Evolutionary conservation across 1,284 basidiomycete genomes (phyloP), one percentile per base, ranked within the genome.

Genomic region (Rhizoctonia solani): DNA sequence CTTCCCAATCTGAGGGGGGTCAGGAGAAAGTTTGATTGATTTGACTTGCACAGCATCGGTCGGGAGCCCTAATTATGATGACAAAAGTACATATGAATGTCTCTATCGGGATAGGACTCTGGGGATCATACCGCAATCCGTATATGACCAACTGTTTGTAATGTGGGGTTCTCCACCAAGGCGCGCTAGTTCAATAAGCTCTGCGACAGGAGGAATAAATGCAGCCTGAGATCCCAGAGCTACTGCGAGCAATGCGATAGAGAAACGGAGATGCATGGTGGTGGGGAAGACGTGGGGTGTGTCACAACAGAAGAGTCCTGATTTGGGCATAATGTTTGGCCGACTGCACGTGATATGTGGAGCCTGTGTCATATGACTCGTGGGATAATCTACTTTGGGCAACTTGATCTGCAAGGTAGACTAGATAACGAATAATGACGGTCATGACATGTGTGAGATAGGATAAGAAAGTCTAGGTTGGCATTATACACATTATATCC

Each of bases 1-100:
- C 75, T 81, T 74, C 44, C 81, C 81, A 1, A 80, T 79, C 14
- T 75, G 73, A 30, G 81, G 81, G 32, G 81, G 81, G 70, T 83
- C 81, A 23, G 81, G 81, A 8, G 72, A 74, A 66, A 82, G 76
- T 29, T 72, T 72, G 72, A 82, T 76, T 13, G 73, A 75, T 59
- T 80, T 77, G 72, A 83, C 32, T 30, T 69, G 56, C 70, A 75
- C 25, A 70, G 72, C 70, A 70, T 73, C 71, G 19, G 27, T 53
- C 8, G 70, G 68, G 11, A 39, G 41, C n/a, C 70, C 70, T 71
- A 52, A 3, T 25, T 34, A 23, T 54, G 19, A 23, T 19, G 11
- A 4, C n/a, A 59, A 25, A 21, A 19, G 8, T 21, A 11, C 44
- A 5, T 6, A 6, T 9, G 11, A 9, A 21, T 34, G 39, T 47